These are phyloP conservation scores for Miscanthus lutarioriparius DNA, from an alignment of 176 grass and related monocot species.

Conservation along the genomic window DNA sequence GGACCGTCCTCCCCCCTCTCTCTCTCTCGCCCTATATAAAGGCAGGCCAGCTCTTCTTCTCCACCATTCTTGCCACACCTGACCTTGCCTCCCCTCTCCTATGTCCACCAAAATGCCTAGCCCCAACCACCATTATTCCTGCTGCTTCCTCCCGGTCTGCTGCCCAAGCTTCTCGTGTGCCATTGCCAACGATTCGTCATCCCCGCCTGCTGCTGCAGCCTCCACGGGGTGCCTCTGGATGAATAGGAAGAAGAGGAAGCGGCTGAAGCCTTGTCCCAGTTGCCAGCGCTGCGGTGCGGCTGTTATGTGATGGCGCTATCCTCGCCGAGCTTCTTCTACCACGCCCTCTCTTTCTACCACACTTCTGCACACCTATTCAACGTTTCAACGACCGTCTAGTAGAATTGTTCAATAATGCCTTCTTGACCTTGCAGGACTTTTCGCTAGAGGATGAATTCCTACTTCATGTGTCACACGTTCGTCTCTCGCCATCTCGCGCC, in stretches of 20 bases:
- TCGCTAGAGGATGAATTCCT: neutral
- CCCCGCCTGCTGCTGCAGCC: neutral
- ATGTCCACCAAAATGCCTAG: slow-evolving; percentile 12
- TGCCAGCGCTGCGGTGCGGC: neutral
- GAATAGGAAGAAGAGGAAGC: neutral
- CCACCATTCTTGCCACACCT: neutral
- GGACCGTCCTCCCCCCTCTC: neutral
- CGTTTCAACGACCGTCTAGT: no score
- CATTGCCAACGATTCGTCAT: neutral
- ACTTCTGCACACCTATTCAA: no score
- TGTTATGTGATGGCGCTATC: slow-evolving; percentile 35
- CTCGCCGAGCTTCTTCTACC: slow-evolving; percentile 4
- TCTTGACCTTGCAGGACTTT: slow-evolving; percentile 69
- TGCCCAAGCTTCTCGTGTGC: neutral
- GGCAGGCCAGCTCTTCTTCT: neutral
- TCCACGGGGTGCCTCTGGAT: neutral
- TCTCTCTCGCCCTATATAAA: slow-evolving; percentile 31
- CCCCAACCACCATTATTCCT: neutral
- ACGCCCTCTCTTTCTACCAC: no score
- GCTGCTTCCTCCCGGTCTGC: slow-evolving; percentile 10
- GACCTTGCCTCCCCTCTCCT: neutral
- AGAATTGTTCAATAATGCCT: fast-evolving
- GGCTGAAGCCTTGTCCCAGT: neutral
- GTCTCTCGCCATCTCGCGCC: neutral
- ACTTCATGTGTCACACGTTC: no score